Evolutionary conservation across 2,329 filamentous ascomycete genomes (phyloP), one percentile per base, ranked within the genome.

Genomic region (Colletotrichum navitas): DNA sequence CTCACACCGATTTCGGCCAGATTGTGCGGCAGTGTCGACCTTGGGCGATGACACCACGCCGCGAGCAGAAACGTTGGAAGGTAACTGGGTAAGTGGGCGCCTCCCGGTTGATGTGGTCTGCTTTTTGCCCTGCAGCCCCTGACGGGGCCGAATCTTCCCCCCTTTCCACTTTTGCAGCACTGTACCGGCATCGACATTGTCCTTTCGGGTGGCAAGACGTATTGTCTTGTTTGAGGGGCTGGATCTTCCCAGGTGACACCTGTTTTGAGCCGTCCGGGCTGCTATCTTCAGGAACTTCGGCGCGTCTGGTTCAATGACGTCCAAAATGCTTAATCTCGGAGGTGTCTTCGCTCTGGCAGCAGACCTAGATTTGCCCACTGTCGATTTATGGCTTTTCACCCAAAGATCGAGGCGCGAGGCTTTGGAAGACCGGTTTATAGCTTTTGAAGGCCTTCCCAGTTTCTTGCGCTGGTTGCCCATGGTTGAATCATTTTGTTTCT

Each of bases 251-350:
- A 86, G 81, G 16, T 84, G 83, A 34, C 73, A 76, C 43, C 83
- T 84, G 63, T 79, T 82, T 65, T 81, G 86, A 5, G 85, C 89
- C 63, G 87, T 84, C 21, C 90, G 88, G 54, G 88, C 89, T 62
- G 90, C 90, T 76, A 92, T 85, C 71, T 85, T 89, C 43, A 92
- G 80, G 73, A 92, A 92, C 2, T 78, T 79, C 1, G 90, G 90
- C 0, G 88, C 87, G 68, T 83, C 76, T 2, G 81, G 77, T 72
- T 87, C 85, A 55, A 87, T 82, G 29, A 90, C 85, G 78, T 92
- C 90, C n/a, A 91, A 77, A 66, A 92, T 90, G 74, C 90, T 87
- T 26, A 92, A 82, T 26, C 78, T 79, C 4, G 88, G 87, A n/a
- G 68, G 68, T 14, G 65, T 54, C n/a, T 71, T 60, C 21, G 45